Evolutionary conservation across 1,284 basidiomycete species (phyloP).

Genomic region (Sphaerobolus stellatus): DNA sequence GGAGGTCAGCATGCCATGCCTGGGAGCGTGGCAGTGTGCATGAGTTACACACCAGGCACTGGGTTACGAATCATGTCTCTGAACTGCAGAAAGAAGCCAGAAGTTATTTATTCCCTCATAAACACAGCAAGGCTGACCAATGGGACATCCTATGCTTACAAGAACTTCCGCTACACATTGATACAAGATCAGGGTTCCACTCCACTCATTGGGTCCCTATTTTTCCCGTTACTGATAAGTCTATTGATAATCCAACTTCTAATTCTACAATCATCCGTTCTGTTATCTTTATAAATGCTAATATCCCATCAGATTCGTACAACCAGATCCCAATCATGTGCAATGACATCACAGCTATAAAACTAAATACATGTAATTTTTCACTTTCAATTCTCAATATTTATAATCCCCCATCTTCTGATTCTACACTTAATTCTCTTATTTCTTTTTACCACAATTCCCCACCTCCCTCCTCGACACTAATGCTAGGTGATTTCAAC

Average conservation of each 20-base stretch:
- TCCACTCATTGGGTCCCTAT: constrained; percentile 4
- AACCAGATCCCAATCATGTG: constrained; percentile 1
- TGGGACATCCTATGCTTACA: constrained; percentile 11
- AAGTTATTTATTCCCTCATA: constrained; percentile 10
- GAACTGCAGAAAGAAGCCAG: constrained; percentile 10
- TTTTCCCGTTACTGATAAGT: constrained; percentile 1
- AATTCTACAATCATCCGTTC: background rate
- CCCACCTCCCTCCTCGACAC: background rate
- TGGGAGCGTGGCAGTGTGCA: background rate
- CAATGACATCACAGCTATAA: background rate
- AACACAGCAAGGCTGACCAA: background rate
- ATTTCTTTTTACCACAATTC: background rate
- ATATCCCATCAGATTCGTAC: constrained; percentile 6
- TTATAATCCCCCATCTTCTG: constrained; percentile 12
- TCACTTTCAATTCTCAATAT: constrained; percentile 11
- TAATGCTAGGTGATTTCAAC: constrained; percentile 16
- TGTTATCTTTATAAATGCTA: constrained; percentile 8
- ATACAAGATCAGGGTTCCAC: background rate
- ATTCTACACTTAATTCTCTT: constrained; percentile 5
- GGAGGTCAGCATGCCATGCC: background rate
- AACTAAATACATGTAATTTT: background rate
- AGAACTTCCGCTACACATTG: constrained; percentile 6
- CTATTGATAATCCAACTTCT: background rate
- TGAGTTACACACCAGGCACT: background rate
- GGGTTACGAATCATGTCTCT: constrained; percentile 10